Evolutionary conservation across 1,284 basidiomycete genomes (phyloP), one percentile per base, ranked within the genome.

Genomic region (Schizopora paradoxa): DNA sequence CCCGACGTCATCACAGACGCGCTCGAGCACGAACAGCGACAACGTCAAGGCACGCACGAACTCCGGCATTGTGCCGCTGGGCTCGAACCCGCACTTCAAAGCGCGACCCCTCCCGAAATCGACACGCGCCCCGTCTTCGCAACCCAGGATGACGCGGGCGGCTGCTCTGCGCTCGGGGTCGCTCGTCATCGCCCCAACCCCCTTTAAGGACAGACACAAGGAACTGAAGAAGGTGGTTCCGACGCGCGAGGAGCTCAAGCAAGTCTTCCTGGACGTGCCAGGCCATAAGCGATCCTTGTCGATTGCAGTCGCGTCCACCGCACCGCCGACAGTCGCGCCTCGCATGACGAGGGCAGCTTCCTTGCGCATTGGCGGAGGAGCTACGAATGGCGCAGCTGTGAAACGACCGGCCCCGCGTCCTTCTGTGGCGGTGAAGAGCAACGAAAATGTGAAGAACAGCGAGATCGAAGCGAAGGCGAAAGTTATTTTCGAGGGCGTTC

Each of bases 61-160:
- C 27, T 46, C 26, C 35, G 51, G 57, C 8, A 39, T 42, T 33
- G 25, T 49, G 19, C 26, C 49, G 70, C 68, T 28, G 73, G 69
- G 1, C n/a, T n/a, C n/a, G n/a, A 81, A 76, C 48, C 54, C 66
- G 1, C 52, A 63, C 1, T 91, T 91, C 69, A 76, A 72, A 41
- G 90, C 89, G 4, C 80, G 88, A n/a, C 62, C 74, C 0, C 57
- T 88, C 0, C 90, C 89, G 0, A 54, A 73, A 5, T 79, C 84
- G 0, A 73, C 73, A 53, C 61, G 59, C 3, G 61, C 67, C 13
- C 86, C 90, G 0, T 74, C 80, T 52, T 88, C 89, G 49, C 70
- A 79, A 19, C 91, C 91, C 0, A 81, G 90, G 29, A 81, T 79
- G 48, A 84, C 86, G 6, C 79, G 79, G 45, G 80, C 87, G 0